Evolutionary conservation across 2,329 filamentous ascomycete genomes (phyloP), one percentile per base, ranked within the genome.

Genomic region (Ceratocystis smalleyi): DNA sequence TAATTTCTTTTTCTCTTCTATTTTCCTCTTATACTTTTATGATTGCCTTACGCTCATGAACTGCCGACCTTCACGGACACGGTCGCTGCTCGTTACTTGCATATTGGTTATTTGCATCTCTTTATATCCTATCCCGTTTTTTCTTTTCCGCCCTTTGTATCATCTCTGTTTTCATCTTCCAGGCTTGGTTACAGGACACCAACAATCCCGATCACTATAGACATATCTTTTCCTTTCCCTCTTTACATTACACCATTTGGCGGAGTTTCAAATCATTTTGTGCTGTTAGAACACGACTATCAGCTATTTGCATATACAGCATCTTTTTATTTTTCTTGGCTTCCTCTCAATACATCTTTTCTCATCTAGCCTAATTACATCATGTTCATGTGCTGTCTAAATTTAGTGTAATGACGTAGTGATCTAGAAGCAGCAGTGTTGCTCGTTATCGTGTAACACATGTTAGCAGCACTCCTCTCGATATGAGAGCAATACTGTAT

Each of bases 271-370:
- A 24, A 54, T 63, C 62, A 24, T 57, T 64, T 65, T 15, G 24
- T 17, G 65, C n/a, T 59, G 59, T 22, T 47, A 43, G 59, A 62
- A 67, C 24, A 64, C 63, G 40, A 24, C n/a, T 61, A 49, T 64
- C 24, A 35, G 54, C 54, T 35, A 30, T 17, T 35, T 57, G 54
- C 30, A 35, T 57, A 57, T 57, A 57, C n/a, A 57, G 27, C 54
- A 57, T 35, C 17, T 30, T 5, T n/a, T 57, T 30, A 12, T n/a
- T 57, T n/a, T n/a, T 32, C 2, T 35, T 32, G 8, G n/a, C 35
- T 35, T n/a, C 27, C 27, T 35, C 24, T 57, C 24, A 32, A 57
- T 57, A 57, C 17, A 67, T 27, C 24, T 24, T 64, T 17, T 61
- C 63, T 47, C 3, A 24, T 27, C 8, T 51, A 24, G n/a, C 5